phyloP scores from a whole-genome alignment of 2,329 filamentous ascomycete genomes.

The Trichoderma hamatum region DNA sequence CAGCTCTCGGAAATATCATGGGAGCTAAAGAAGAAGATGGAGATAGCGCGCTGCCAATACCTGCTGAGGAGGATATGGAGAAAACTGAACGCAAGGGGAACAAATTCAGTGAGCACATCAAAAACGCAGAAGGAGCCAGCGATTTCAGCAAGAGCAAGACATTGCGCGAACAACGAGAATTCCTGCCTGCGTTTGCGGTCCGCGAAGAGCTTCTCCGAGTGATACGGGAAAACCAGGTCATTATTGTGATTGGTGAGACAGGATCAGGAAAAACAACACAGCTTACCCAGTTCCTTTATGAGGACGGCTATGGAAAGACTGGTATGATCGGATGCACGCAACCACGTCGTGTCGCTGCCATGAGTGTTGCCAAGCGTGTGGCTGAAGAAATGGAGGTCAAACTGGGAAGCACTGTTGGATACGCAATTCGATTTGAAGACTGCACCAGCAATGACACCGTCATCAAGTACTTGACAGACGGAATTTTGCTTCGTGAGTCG shows the following conservation, averaged over 20 bases:
- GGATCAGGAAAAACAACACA: slow-evolving; percentile 98
- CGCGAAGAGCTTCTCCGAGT: slow-evolving; percentile 89
- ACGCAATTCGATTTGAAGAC: slow-evolving; percentile 97
- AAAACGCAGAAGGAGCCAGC: slow-evolving; percentile 82
- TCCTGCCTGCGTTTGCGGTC: slow-evolving; percentile 91
- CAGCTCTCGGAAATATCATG: slow-evolving; percentile 91
- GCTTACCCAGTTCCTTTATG: slow-evolving; percentile 91
- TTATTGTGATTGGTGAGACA: slow-evolving; percentile 95
- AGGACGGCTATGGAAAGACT: slow-evolving; percentile 85
- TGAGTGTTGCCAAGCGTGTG: slow-evolving; percentile 98
- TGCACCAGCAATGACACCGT: slow-evolving; percentile 93
- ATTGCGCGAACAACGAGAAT: slow-evolving; percentile 87
- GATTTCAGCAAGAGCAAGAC: slow-evolving; percentile 93
- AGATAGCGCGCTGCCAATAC: slow-evolving; percentile 80
- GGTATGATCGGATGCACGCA: slow-evolving; percentile 98
- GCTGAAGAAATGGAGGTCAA: slow-evolving; percentile 97
- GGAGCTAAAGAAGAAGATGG: slow-evolving; percentile 91
- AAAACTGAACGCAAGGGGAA: slow-evolving; percentile 54
- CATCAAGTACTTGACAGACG: slow-evolving; percentile 99
- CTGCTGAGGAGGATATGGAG: slow-evolving; percentile 68
- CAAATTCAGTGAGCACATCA: slow-evolving; percentile 91
- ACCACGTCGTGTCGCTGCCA: slow-evolving; percentile 92
- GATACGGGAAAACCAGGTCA: slow-evolving; percentile 94
- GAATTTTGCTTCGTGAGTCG: slow-evolving; percentile 89
- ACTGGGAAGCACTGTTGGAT: slow-evolving; percentile 85